These are phyloP conservation scores for Zygnema circumcarinatum DNA, from an alignment of 139 green algal species.

Conservation along the genomic window DNA sequence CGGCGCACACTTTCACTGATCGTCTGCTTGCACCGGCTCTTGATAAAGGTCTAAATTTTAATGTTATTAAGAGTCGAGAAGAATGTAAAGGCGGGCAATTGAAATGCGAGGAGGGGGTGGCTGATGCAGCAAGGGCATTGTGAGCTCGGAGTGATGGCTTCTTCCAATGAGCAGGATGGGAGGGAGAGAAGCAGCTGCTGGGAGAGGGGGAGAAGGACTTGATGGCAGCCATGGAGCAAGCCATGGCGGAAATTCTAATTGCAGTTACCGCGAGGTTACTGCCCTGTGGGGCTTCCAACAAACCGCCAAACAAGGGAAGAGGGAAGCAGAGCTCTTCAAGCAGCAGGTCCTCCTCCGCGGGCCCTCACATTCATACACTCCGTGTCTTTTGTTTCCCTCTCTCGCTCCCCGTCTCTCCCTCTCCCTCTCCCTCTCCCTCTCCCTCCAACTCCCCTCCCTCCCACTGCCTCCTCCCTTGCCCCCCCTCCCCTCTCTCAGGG, in stretches of 20 bases:
- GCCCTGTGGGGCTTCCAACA: not conserved
- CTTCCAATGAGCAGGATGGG: not conserved
- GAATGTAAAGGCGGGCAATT: conserved; percentile 5
- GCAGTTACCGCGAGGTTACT: not conserved
- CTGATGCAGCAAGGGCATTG: not conserved
- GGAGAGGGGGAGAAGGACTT: not conserved
- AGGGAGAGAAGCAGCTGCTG: not conserved
- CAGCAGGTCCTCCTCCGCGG: not conserved
- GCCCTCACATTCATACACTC: not conserved
- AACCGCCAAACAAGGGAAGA: not conserved
- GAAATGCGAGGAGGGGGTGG: not conserved
- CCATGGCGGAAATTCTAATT: not conserved
- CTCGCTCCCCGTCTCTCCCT: not conserved
- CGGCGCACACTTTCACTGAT: not conserved
- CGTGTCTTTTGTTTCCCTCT: not conserved
- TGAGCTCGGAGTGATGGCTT: too few relatives aligned
- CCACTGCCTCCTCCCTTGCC: not conserved
- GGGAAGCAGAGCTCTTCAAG: not conserved
- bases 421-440: not conserved
- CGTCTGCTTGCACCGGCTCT: not conserved
- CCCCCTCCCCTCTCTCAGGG: too few relatives aligned
- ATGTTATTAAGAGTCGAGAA: not conserved
- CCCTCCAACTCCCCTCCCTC: not conserved
- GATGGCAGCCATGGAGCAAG: not conserved
- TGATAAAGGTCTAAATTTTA: not conserved